Evolutionary conservation across 1,284 basidiomycete species (phyloP).

Genomic region (Melampsora allii-populina): DNA sequence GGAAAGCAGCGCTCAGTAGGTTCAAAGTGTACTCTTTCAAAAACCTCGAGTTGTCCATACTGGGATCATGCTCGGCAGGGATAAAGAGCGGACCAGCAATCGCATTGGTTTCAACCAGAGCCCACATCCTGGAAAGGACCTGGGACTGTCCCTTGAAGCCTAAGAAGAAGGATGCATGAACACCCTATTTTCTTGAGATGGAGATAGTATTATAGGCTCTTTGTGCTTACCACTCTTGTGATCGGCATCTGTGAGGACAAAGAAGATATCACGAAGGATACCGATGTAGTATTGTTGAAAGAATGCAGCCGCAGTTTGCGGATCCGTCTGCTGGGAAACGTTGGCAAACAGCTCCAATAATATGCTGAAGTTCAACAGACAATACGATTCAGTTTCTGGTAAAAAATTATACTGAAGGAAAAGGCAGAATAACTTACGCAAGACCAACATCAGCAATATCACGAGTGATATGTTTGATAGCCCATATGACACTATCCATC

Average conservation of each 20-base stretch:
- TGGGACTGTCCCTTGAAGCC: constrained; percentile 53
- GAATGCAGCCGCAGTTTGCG: constrained; percentile 72
- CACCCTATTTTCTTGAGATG: background rate
- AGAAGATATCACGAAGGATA: constrained; percentile 95
- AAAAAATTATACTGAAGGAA: background rate
- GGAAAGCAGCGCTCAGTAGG: constrained; percentile 80
- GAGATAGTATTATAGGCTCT: background rate
- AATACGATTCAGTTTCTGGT: background rate
- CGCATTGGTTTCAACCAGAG: constrained; percentile 77
- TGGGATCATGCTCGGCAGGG: constrained; percentile 60
- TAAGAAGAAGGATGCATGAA: constrained; percentile 9
- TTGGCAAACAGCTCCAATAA: constrained; percentile 94
- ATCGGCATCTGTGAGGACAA: constrained; percentile 93
- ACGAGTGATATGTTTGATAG: constrained; percentile 99
- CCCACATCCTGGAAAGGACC: constrained; percentile 80
- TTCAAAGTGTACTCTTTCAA: constrained; percentile 84
- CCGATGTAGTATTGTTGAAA: constrained; percentile 90
- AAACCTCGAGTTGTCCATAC: constrained; percentile 76
- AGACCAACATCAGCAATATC: constrained; percentile 96
- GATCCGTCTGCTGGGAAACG: constrained; percentile 72
- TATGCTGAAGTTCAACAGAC: constrained; percentile 56
- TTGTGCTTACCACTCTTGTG: constrained; percentile 73
- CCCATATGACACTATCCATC: constrained; percentile 99
- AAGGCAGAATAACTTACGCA: constrained; percentile 56
- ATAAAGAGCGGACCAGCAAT: constrained; percentile 74